Evolutionary conservation across 192 early-diverging fungal genomes (phyloP), one percentile per base, ranked within the genome.

Genomic region (Chytriomyces sp.): DNA sequence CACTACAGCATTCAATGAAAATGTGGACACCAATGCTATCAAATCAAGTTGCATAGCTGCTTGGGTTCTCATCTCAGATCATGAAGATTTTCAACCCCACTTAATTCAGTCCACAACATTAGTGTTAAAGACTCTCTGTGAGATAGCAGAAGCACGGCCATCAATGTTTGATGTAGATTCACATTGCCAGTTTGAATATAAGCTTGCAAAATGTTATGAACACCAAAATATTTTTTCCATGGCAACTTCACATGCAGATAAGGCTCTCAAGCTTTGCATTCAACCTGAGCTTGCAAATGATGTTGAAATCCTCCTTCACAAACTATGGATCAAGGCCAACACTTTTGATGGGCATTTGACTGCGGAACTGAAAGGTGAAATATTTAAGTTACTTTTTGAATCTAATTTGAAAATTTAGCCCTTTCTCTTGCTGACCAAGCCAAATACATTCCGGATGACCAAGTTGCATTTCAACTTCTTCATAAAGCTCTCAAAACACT

Each of bases 241-340:
- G 14, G 62, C 73, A 3, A 57, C 55, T 32, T 25, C 26, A 5
- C 73, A 74, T 74, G 73, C 73, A 38, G 63, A 64, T 4, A 65
- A 74, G 38, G 73, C 73, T 22, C 63, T 74, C 3, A 64, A 66
- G 38, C 30, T 65, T 53, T 54, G 31, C 38, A 39, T 12, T 10
- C 59, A 57, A 22, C 49, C 38, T 25, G 59, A 61, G 30, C 6
- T 66, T 33, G 8, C 37, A 36, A 74, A 74, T 54, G 73, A 74
- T 37, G 66, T 74, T 41, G 73, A 74, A 40, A 63, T 74, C 10
- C 32, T 74, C 0, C 53, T 65, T 5, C 60, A 58, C 32, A 74
- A 64, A 38, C 73, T 74, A 32, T 74, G 73, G 73, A 74, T 74
- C 52, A 74, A 74, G 31, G 73, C 61, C 5, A 74, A 74, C 39